These are phyloP conservation scores for Clavariopsis aquatica DNA, from an alignment of 495 filamentous ascomycete species.

Conservation along the genomic window DNA sequence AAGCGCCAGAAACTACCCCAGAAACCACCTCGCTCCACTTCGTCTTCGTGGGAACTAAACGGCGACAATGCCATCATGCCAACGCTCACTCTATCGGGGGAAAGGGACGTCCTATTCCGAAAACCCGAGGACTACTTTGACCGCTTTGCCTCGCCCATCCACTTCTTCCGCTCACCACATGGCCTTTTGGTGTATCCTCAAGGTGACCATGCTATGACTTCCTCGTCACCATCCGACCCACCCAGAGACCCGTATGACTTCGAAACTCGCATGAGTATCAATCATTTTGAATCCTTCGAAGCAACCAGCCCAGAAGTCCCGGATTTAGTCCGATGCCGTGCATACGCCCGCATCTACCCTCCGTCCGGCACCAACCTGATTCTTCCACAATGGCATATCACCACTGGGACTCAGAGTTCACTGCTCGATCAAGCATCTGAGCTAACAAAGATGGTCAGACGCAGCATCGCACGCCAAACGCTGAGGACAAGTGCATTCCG, in stretches of 20 bases:
- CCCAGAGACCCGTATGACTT: slow-evolving; percentile 7
- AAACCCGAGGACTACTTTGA: slow-evolving; percentile 57
- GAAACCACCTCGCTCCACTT: slow-evolving; percentile 8
- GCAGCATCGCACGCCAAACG: slow-evolving; percentile 25
- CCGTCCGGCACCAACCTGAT: slow-evolving; percentile 18
- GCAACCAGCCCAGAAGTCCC: neutral
- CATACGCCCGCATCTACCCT: slow-evolving; percentile 35
- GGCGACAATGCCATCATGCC: slow-evolving; percentile 35
- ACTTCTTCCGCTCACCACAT: slow-evolving; percentile 53
- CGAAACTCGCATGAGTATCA: slow-evolving; percentile 20
- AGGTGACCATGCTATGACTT: slow-evolving; percentile 20
- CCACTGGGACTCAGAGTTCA: slow-evolving; percentile 26
- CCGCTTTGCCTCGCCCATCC: slow-evolving; percentile 60
- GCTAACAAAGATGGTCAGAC: slow-evolving; percentile 19
- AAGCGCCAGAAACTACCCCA: slow-evolving; percentile 16
- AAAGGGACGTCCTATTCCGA: slow-evolving; percentile 50
- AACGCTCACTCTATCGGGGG: slow-evolving; percentile 44
- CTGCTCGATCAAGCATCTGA: slow-evolving; percentile 34
- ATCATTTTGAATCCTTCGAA: slow-evolving; percentile 22
- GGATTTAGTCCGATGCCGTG: slow-evolving; percentile 23
- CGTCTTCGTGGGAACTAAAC: slow-evolving; percentile 23
- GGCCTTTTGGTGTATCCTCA: slow-evolving; percentile 23
- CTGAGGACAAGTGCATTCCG: slow-evolving; percentile 5
- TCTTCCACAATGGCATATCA: slow-evolving; percentile 32
- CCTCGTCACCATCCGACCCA: slow-evolving; percentile 15